phyloP scores from a whole-genome alignment of 2,329 filamentous ascomycete genomes.

The Moelleriella libera region DNA sequence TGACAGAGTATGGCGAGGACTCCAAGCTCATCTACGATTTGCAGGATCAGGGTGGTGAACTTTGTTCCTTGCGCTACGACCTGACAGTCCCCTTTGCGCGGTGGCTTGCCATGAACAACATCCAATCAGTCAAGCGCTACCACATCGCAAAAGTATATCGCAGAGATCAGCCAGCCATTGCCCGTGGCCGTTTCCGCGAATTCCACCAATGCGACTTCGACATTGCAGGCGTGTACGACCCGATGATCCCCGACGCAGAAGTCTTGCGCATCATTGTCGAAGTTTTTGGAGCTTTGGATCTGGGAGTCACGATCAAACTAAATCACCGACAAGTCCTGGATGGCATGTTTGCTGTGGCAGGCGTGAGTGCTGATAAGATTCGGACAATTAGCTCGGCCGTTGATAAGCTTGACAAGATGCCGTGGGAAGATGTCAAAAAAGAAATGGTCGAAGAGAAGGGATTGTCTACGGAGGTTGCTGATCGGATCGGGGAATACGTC shows the following conservation, averaged over 20 bases:
- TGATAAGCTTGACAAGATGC: constrained; percentile 88
- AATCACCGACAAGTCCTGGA: constrained; percentile 93
- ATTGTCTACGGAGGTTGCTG: constrained; percentile 59
- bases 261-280: constrained; percentile 74
- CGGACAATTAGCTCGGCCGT: constrained; percentile 83
- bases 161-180: constrained; percentile 46
- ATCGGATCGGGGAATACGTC: constrained; percentile 80
- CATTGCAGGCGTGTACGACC: constrained; percentile 75
- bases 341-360: constrained; percentile 81
- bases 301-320: constrained; percentile 73
- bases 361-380: constrained; percentile 77
- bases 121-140: constrained; percentile 82
- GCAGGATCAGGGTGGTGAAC: constrained; percentile 73
- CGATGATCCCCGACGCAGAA: constrained; percentile 88
- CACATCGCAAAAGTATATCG: constrained; percentile 78
- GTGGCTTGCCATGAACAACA: constrained; percentile 83
- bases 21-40: constrained; percentile 85
- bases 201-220: constrained; percentile 98
- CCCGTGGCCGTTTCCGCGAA: constrained; percentile 85
- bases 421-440: constrained; percentile 78
- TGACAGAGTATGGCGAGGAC: constrained; percentile 67
- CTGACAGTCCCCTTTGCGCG: constrained; percentile 82
- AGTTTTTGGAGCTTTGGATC: constrained; percentile 67
- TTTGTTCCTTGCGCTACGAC: constrained; percentile 65
- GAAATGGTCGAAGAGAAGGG: constrained; percentile 94